These are phyloP conservation scores for Rhizophagus clarus DNA, from an alignment of 192 early-diverging fungal species.

Conservation along the genomic window DNA sequence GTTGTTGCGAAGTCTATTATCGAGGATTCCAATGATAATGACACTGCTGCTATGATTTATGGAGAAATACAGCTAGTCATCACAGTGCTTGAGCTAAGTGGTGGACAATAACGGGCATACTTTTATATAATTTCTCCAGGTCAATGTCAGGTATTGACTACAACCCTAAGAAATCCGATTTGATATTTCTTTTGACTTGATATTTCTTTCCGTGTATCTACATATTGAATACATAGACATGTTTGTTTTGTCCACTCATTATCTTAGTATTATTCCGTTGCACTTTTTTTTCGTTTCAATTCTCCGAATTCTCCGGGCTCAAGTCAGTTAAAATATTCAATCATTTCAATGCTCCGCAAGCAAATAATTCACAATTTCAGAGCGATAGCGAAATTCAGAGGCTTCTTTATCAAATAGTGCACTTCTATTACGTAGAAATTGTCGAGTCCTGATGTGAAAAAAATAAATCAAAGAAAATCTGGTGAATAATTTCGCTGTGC, in stretches of 20 bases:
- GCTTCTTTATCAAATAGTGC: constrained; percentile 25
- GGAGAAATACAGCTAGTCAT: constrained; percentile 18
- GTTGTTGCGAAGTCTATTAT: constrained; percentile 23
- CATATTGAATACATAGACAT: constrained; percentile 4
- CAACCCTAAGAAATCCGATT: constrained; percentile 24
- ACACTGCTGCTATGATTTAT: constrained; percentile 18
- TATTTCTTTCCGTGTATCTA: constrained; percentile 19
- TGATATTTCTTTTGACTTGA: too few species aligned
- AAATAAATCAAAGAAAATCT: too few species aligned
- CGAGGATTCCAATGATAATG: constrained; percentile 19
- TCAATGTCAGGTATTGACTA: constrained; percentile 21
- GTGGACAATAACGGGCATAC: constrained; percentile 17
- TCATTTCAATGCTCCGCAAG: too few species aligned
- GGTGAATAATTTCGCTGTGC: too few species aligned
- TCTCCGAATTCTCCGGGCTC: too few species aligned
- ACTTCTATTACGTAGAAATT: constrained; percentile 23
- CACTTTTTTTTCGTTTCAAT: background rate
- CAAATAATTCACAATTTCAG: too few species aligned
- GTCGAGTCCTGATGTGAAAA: constrained; percentile 13
- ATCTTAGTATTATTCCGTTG: constrained; percentile 19
- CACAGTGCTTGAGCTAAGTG: constrained; percentile 12
- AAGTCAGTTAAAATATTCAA: too few species aligned
- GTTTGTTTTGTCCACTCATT: constrained; percentile 15
- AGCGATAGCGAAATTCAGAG: background rate
- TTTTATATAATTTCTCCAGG: constrained; percentile 24